Base-by-base conservation (phyloP, 805 yeast genomes). In the Kuraishia cidri region DNA sequence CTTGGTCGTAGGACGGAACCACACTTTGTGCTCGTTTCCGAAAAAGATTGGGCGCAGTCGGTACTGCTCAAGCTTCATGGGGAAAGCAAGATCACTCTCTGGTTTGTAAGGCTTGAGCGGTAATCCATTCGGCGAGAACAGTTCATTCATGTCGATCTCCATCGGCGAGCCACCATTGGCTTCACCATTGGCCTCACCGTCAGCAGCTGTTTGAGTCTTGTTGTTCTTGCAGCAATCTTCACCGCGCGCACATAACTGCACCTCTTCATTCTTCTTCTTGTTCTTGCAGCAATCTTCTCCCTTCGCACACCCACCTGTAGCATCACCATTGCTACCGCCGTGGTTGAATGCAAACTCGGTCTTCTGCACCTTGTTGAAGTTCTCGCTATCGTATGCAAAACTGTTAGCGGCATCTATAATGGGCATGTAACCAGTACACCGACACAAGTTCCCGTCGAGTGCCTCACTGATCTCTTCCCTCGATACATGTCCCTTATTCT, bases 341-440 rank as follows among this genome's bases (percentile, higher is more conserved):
- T 14, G 12, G 15, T 15, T 25, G 10, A 14, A 14, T 5, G 18
- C 34, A 33, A 42, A 24, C 29, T 38, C 31, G 29, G 38, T 33
- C 31, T 38, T 37, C 29, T 49, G 45, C 16, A 44, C 44, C 33
- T 34, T 28, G 39, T 53, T 52, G 36, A 41, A 50, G 29, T 52
- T 46, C 26, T 51, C 54, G 25, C 55, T 49, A 34, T 55, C 59
- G 34, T 49, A 40, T 4, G 62, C 60, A 47, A 65, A 66, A 5
- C 67, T 60, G 34, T 58, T 48, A 4, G 66, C 66, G 5, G 72
- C 72, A 39, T 65, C 69, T 11, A 65, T 54, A 26, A 66, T 66
- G 3, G 72, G 70, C 53, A 62, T 65, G 44, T 66, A 66, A 6
- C 72, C 72, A 6, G 72, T 66, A 46, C 72, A 66, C 24, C 72